Conservation (phyloP, 116 monocot species). For the Phalaenopsis hybrid region DNA sequence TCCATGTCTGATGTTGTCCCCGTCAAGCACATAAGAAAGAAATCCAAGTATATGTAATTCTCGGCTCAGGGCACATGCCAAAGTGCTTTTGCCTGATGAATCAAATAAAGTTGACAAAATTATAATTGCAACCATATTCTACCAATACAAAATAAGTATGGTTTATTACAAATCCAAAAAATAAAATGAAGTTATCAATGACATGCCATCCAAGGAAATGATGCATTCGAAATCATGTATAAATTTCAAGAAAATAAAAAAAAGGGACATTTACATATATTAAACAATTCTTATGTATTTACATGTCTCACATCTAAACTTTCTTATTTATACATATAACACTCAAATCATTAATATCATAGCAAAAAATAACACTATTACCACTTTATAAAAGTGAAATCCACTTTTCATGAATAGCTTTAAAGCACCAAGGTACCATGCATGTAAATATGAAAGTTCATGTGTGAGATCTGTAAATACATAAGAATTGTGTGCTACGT, state of each 20-base stretch:
- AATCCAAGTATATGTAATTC: constrained; percentile 56
- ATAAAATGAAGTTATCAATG: neutral
- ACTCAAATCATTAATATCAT: too few species aligned
- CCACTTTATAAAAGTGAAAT: too few species aligned
- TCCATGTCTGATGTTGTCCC: constrained; percentile 89
- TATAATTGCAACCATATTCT: neutral
- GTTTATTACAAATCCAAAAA: neutral
- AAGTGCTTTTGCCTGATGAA: constrained; percentile 77
- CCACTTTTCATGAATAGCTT: too few species aligned
- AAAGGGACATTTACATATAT: too few species aligned
- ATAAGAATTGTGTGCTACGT: too few species aligned
- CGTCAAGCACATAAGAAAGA: constrained; percentile 85
- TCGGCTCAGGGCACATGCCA: constrained; percentile 80
- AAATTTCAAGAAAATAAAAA: neutral
- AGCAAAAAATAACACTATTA: too few species aligned
- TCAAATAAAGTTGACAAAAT: neutral
- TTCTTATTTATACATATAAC: too few species aligned
- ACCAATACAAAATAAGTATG: neutral
- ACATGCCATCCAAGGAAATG: neutral
- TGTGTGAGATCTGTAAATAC: too few species aligned
- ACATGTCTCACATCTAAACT: too few species aligned
- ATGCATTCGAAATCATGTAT: neutral
- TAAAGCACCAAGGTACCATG: too few species aligned
- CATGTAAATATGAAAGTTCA: too few species aligned
- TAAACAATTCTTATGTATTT: too few species aligned